A percentile compares a stretch with the other conserved stretches of the same genome.
These are phyloP conservation scores for Diplocarpon rosae DNA, from an alignment of 2,329 filamentous ascomycete genomes.

Conservation along the genomic window DNA sequence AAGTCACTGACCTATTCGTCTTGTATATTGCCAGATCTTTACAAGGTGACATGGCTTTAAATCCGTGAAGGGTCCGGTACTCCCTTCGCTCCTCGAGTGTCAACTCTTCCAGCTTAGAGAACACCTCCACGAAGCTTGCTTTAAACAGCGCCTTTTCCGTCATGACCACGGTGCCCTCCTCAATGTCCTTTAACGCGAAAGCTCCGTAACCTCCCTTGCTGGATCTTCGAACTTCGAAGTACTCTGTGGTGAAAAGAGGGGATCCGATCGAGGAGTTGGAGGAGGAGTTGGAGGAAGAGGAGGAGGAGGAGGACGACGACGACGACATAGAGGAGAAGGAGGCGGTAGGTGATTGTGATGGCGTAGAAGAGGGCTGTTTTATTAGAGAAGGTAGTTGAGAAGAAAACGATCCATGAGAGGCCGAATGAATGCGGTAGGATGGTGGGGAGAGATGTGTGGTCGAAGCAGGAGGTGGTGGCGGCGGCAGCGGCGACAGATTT, in stretches of 20 bases:
- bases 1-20: conserved; percentile 23
- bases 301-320: neutral
- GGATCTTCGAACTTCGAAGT: conserved; percentile 22
- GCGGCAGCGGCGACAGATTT: too few species aligned
- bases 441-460: too few species aligned
- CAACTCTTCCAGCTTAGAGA: conserved; percentile 14
- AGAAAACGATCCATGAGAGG: too few species aligned
- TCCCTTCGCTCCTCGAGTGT: conserved; percentile 11
- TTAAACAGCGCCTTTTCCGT: conserved; percentile 21
- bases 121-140: conserved; percentile 10
- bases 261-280: too few species aligned
- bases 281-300: too few species aligned
- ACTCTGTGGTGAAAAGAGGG: conserved; percentile 16
- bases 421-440: too few species aligned
- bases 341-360: neutral
- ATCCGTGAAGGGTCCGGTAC: conserved; percentile 16
- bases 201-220: conserved; percentile 23
- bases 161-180: conserved; percentile 17
- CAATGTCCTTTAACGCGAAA: conserved; percentile 23
- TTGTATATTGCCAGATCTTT: conserved; percentile 20
- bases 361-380: too few species aligned
- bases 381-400: too few species aligned
- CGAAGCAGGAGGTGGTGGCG: too few species aligned
- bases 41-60: conserved; percentile 6
- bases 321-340: neutral